Evolutionary conservation across 768 basidiomycete species (phyloP).

Genomic region (Astraeus odoratus): DNA sequence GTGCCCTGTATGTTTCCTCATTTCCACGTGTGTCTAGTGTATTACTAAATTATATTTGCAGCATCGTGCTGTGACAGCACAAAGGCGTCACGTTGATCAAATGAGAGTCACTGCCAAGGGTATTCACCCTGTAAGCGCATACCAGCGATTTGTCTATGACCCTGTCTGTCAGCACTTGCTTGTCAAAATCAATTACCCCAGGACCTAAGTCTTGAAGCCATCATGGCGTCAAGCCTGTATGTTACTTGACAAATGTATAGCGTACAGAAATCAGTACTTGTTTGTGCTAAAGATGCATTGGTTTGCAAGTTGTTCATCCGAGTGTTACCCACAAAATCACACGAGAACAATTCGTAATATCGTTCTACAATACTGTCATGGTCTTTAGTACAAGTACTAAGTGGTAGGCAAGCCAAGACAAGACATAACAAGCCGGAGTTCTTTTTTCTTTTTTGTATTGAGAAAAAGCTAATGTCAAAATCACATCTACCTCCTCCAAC

Average conservation of each 20-base stretch:
- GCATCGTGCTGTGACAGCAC: not conserved
- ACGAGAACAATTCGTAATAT: too few relatives aligned
- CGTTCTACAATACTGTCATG: too few relatives aligned
- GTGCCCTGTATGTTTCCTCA: not conserved
- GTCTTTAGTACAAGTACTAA: too few relatives aligned
- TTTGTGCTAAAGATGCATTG: not conserved
- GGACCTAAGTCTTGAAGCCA: conserved; percentile 2
- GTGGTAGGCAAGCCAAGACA: too few relatives aligned
- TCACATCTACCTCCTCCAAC: conserved; percentile 13
- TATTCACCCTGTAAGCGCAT: too few relatives aligned
- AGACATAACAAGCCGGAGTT: too few relatives aligned
- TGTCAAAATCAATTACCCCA: conserved; percentile 5
- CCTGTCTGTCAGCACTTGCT: not conserved
- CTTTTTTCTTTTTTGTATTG: too few relatives aligned
- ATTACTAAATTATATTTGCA: not conserved
- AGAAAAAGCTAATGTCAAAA: not conserved
- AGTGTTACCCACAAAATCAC: too few relatives aligned
- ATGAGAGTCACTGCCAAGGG: not conserved
- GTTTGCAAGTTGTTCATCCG: too few relatives aligned
- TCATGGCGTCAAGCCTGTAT: conserved; percentile 3
- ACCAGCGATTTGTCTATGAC: too few relatives aligned
- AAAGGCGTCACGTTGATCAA: not conserved
- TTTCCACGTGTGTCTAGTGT: not conserved
- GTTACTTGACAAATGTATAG: not conserved
- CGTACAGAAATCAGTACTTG: not conserved